A percentile compares a stretch with the other conserved stretches of the same genome.
phyloP scores from a whole-genome alignment of 2,329 filamentous ascomycete species.

The Aspergillus caelatus region DNA sequence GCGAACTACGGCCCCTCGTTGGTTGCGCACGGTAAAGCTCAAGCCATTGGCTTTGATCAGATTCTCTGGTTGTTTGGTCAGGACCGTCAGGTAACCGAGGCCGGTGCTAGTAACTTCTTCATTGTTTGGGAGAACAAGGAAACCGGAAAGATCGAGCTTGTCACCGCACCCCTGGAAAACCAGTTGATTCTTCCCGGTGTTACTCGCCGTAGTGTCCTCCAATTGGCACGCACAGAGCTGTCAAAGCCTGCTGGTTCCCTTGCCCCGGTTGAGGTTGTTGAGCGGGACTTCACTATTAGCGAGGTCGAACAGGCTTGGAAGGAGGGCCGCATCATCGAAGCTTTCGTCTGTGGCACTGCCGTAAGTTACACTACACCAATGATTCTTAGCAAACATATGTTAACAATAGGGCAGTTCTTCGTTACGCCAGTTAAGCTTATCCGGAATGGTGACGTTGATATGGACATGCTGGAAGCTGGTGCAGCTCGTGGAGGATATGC shows the following conservation, averaged over 20 bases:
- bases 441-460: constrained; percentile 66
- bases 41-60: constrained; percentile 76
- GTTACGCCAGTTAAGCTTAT: constrained; percentile 69
- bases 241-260: constrained; percentile 46
- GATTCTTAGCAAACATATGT: not conserved
- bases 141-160: constrained; percentile 64
- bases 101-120: constrained; percentile 91
- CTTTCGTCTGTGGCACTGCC: constrained; percentile 85
- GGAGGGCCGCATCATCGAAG: constrained; percentile 78
- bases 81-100: constrained; percentile 80
- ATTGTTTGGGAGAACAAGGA: constrained; percentile 69
- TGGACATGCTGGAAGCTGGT: constrained; percentile 52
- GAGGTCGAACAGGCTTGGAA: constrained; percentile 72
- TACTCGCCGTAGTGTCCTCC: constrained; percentile 78
- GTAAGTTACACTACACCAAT: constrained; percentile 54
- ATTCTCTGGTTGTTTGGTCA: constrained; percentile 90
- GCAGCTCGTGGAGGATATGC: constrained; percentile 37
- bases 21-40: constrained; percentile 75
- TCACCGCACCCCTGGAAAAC: constrained; percentile 82
- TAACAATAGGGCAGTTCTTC: constrained; percentile 60
- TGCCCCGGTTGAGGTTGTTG: constrained; percentile 79
- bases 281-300: constrained; percentile 79
- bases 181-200: constrained; percentile 86
- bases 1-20: constrained; percentile 91
- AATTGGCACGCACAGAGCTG: constrained; percentile 69